A percentile compares a stretch with the other conserved stretches of the same genome.
Conservation (phyloP, 1,139 yeast genomes). For the Candida frijolesensis region DNA sequence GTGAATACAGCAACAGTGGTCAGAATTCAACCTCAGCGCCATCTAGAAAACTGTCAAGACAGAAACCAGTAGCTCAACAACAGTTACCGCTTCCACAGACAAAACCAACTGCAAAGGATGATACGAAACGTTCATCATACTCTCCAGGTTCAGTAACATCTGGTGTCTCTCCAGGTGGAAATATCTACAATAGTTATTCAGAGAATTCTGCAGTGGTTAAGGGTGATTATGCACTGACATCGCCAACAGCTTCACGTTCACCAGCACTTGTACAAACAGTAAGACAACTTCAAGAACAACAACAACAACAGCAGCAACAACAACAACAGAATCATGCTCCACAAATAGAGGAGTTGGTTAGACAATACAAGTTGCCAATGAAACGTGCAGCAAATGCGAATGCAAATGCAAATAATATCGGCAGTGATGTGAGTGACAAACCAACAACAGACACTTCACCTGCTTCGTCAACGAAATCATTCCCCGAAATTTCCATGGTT, state of each 20-base stretch:
- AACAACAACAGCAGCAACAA: constrained; percentile 8
- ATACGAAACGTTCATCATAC: neutral
- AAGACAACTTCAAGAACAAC: neutral
- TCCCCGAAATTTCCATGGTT: constrained; percentile 50
- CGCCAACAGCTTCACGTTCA: constrained; percentile 1
- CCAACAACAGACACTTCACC: constrained; percentile 35
- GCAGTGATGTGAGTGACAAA: constrained; percentile 14
- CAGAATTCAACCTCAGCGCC: neutral
- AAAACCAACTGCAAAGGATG: constrained; percentile 5
- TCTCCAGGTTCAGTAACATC: constrained; percentile 21
- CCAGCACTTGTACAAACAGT: too few species aligned
- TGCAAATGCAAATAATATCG: constrained; percentile 7
- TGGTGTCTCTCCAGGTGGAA: constrained; percentile 37
- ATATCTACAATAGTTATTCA: constrained; percentile 19
- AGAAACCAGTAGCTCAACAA: constrained; percentile 8
- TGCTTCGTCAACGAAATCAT: constrained; percentile 39
- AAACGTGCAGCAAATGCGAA: constrained; percentile 13
- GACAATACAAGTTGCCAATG: constrained; percentile 23
- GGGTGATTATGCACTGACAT: neutral
- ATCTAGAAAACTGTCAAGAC: constrained; percentile 7
- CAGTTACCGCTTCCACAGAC: constrained; percentile 9
- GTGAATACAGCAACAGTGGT: neutral
- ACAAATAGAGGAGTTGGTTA: constrained; percentile 36
- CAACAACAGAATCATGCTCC: constrained; percentile 12
- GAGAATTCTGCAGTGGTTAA: constrained; percentile 12